Base-by-base conservation (phyloP, 768 basidiomycete genomes). In the Podaxis sp. region DNA sequence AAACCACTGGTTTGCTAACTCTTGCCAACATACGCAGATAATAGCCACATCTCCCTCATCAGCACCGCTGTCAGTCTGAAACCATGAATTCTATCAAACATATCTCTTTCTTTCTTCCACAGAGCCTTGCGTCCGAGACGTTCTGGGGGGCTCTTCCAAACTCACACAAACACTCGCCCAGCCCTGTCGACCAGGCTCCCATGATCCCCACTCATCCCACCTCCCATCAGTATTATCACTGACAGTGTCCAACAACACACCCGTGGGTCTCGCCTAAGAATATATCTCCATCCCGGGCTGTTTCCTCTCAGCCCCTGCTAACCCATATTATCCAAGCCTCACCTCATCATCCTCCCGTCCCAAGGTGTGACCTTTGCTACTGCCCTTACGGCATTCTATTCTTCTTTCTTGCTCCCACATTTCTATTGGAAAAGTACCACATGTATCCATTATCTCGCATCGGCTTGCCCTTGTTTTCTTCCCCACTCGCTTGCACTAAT, bases 51-150 rank as follows among this genome's bases (percentile, higher is more conserved):
- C 54, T 36, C 54, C 54, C 54, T 56, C 36, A 59, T 59, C 59
- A 59, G 33, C 49, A 52, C 58, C 26, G 48, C 59, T 59, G 59
- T 59, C 59, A 59, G 49, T n/a, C 58, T 59, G 58, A 59, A 59
- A 59, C 58, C 19, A 49, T 24, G 9, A 19, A 3, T 39, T 7
- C 54, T 26, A 56, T 39, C 36, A 56, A 24, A 56, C 36, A 55
- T 55, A 55, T 56, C 54, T 53, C n/a, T 53, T 33, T 17, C 26
- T 30, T 53, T 17, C 24, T 15, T 33, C 24, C 28, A 30, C 12
- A 15, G 13, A 33, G 30, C 30, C 22, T 22, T 51, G 49, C 22
- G 19, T 51, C 22, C 30, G 30, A 33, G 49, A 28, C 54, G 36
- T 19, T 39, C 15, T 19, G 33, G 7, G 36, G 9, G 4, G 8